Evolutionary conservation across 345 rosid genomes (phyloP).

Genomic region (Punica granatum): DNA sequence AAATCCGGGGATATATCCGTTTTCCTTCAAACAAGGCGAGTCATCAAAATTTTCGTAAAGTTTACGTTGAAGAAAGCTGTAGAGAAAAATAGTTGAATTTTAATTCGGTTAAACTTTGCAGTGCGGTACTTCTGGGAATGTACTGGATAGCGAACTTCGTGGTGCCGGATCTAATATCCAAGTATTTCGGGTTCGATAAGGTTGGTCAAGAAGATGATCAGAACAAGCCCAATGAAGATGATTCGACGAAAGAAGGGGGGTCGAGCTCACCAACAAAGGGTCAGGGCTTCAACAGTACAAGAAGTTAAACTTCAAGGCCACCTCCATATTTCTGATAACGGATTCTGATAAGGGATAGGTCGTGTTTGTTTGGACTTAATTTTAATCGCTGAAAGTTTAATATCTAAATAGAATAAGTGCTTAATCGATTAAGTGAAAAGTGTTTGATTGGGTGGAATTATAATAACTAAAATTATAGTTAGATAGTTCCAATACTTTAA

Average conservation of each 20-base stretch:
- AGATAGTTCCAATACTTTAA: too few species aligned
- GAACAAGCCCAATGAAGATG: not conserved
- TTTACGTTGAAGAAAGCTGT: too few species aligned
- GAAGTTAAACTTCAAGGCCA: not conserved
- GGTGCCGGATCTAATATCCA: slow-evolving; percentile 28
- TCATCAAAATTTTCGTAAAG: not conserved
- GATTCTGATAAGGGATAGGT: too few species aligned
- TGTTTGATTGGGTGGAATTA: too few species aligned
- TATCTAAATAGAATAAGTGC: too few species aligned
- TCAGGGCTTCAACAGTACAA: not conserved
- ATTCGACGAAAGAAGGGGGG: not conserved
- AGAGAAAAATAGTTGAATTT: not conserved
- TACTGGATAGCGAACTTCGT: slow-evolving; percentile 31
- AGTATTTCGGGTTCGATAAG: slow-evolving; percentile 17
- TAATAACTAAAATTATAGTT: too few species aligned
- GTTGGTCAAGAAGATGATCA: slow-evolving; percentile 7
- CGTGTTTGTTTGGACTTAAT: too few species aligned
- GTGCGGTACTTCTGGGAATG: slow-evolving; percentile 28
- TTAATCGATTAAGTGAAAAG: too few species aligned
- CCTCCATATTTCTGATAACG: too few species aligned
- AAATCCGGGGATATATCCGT: slow-evolving; percentile 25
- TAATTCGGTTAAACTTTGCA: slow-evolving; percentile 9
- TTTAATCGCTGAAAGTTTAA: too few species aligned
- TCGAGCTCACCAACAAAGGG: not conserved
- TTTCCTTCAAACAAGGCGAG: slow-evolving; percentile 33